Evolutionary conservation across 495 filamentous ascomycete genomes (phyloP).

Genomic region (Diplogelasinospora grovesii): DNA sequence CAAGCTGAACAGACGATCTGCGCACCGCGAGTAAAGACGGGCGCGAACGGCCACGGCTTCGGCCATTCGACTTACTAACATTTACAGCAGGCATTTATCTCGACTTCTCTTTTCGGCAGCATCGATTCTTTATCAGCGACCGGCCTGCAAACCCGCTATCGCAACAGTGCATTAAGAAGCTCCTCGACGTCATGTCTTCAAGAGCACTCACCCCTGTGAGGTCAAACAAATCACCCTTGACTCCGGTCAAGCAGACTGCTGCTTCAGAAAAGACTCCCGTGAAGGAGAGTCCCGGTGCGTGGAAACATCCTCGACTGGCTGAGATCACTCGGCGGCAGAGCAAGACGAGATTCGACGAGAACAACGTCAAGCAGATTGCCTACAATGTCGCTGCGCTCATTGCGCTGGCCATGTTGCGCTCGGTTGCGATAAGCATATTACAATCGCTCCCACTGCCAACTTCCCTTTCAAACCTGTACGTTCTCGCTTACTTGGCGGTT

Average conservation of each 20-base stretch:
- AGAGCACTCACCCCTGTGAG: conserved; percentile 11
- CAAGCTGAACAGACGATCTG: conserved; percentile 6
- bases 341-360: conserved; percentile 64
- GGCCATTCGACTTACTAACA: conserved; percentile 21
- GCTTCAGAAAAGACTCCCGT: conserved; percentile 28
- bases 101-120: neutral
- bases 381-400: conserved; percentile 57
- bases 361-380: conserved; percentile 56
- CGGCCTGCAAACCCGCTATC: neutral
- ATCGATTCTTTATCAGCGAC: neutral
- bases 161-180: neutral
- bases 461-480: no score
- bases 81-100: no score
- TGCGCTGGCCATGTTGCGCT: conserved; percentile 29
- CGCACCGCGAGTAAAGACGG: no score
- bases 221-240: conserved; percentile 21
- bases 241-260: conserved; percentile 36
- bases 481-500: no score
- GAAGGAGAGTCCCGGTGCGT: conserved; percentile 60
- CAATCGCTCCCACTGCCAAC: no score
- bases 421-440: no score
- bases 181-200: conserved; percentile 13
- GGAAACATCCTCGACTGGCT: conserved; percentile 75
- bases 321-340: conserved; percentile 72
- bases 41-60: conserved; percentile 9